Base-by-base conservation (phyloP, 345 rosid genomes). In the Gossypium rotundifolium region DNA sequence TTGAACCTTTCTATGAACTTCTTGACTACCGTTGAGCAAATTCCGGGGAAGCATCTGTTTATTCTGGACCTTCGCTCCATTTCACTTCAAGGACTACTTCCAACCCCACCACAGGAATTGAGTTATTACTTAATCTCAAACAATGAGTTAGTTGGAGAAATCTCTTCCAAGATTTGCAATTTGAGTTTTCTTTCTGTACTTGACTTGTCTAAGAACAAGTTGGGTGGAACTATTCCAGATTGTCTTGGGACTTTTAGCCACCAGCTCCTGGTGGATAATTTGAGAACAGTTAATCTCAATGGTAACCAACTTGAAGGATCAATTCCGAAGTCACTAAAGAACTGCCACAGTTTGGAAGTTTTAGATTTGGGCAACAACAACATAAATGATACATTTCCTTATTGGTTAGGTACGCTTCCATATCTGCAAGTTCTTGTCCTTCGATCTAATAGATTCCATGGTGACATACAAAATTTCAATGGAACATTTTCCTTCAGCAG, bases 191-290 rank as follows among this genome's bases (percentile, higher is more conserved):
- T 70, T n/a, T 1, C 0, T 0, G 9, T 40, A 9, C 46, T 64
- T 3, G 68, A 64, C 49, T 51, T 72, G 17, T 73, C 72, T 0
- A 16, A 70, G 4, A 85, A 81, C 57, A 76, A 66, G 42, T 79
- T 85, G 51, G 42, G 3, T 9, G 82, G 84, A 3, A 72, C 20
- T 13, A 44, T 65, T 44, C 70, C 70, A 11, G 2, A 12, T 2
- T 65, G 70, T 20, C 11, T 65, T 44, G 53, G 53, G 11, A 52
- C 72, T 29, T 57, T 22, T 1, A 22, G 61, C 0, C 11, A 4
- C 18, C 1, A 0, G 14, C 73, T 76, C 11, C 0, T 0, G 0
- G 9, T 10, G 0, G 49, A 74, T 16, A 54, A 76, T 63, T 55
- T 83, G 4, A 23, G 66, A 11, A 68, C 40, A 33, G 0, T 44